A percentile compares a stretch with the other conserved stretches of the same genome.
phyloP scores from a whole-genome alignment of 2,329 filamentous ascomycete genomes.

The Stenocarpella maydis region DNA sequence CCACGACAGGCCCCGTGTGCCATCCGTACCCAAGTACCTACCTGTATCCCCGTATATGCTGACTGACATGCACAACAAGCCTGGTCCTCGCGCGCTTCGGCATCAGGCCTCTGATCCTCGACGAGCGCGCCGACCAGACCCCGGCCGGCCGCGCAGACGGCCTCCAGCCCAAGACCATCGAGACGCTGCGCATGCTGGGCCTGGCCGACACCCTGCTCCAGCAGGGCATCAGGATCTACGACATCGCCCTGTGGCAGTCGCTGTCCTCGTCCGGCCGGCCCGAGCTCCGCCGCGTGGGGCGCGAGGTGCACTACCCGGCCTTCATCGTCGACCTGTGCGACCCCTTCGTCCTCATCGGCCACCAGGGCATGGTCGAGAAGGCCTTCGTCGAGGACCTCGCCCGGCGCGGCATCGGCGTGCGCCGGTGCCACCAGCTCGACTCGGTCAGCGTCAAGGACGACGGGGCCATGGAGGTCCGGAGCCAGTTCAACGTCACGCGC shows the following conservation, averaged over 20 bases:
- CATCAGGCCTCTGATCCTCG: constrained; percentile 70
- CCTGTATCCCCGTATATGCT: too few species aligned
- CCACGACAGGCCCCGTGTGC: too few species aligned
- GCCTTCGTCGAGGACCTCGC: constrained; percentile 62
- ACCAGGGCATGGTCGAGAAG: constrained; percentile 69
- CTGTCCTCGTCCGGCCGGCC: constrained; percentile 47
- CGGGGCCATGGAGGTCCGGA: constrained; percentile 54
- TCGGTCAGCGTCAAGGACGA: constrained; percentile 46
- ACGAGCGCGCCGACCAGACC: constrained; percentile 74
- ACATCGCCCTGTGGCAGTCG: constrained; percentile 71
- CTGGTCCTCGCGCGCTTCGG: constrained; percentile 55
- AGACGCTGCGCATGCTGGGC: constrained; percentile 73
- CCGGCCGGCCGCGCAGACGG: constrained; percentile 73
- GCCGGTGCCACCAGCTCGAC: constrained; percentile 45
- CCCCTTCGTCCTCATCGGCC: constrained; percentile 48
- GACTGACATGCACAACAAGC: constrained; percentile 25
- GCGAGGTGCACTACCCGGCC: constrained; percentile 36
- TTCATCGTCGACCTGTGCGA: constrained; percentile 46
- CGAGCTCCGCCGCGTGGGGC: constrained; percentile 64
- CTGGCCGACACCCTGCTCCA: constrained; percentile 69
- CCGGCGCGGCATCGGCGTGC: constrained; percentile 57
- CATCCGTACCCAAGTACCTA: too few species aligned
- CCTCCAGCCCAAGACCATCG: constrained; percentile 76
- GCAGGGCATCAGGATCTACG: constrained; percentile 70
- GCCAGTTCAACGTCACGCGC: constrained; percentile 48